These are phyloP conservation scores for Tubosaeta sp. DNA, from an alignment of 768 basidiomycete species.

Conservation along the genomic window DNA sequence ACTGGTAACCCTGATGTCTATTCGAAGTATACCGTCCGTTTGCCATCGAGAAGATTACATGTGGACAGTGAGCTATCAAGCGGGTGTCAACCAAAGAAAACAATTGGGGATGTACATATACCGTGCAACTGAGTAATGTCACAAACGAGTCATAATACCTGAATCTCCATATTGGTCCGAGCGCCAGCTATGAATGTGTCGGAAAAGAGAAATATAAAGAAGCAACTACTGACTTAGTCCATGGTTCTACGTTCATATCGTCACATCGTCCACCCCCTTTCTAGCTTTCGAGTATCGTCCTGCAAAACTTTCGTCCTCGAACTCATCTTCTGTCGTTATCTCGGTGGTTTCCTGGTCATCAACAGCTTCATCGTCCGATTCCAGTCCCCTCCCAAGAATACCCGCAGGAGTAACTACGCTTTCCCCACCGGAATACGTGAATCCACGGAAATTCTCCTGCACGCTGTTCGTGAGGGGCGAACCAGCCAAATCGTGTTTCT, in stretches of 20 bases:
- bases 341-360: slow-evolving; percentile 49
- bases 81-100: slow-evolving; percentile 7
- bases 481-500: slow-evolving; percentile 42
- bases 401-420: slow-evolving; percentile 49
- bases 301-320: slow-evolving; percentile 60
- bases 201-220: slow-evolving; percentile 4
- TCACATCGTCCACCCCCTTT: slow-evolving; percentile 36
- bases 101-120: slow-evolving; percentile 1
- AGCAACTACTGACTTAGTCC: slow-evolving; percentile 10
- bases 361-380: slow-evolving; percentile 38
- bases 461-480: slow-evolving; percentile 86
- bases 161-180: slow-evolving; percentile 22
- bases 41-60: background rate
- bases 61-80: too few species aligned
- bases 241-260: slow-evolving; percentile 24
- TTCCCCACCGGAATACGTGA: slow-evolving; percentile 81
- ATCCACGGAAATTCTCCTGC: slow-evolving; percentile 95
- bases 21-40: background rate
- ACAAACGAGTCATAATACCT: slow-evolving; percentile 13
- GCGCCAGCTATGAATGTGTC: slow-evolving; percentile 7
- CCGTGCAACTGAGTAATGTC: slow-evolving; percentile 5
- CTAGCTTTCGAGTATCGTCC: slow-evolving; percentile 68
- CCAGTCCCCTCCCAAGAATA: slow-evolving; percentile 30
- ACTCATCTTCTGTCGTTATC: slow-evolving; percentile 71
- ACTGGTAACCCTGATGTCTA: slow-evolving; percentile 49